Evolutionary conservation across 192 early-diverging fungal species (phyloP), one percentile per base, ranked within the genome.

Genomic region (Backusella circina): DNA sequence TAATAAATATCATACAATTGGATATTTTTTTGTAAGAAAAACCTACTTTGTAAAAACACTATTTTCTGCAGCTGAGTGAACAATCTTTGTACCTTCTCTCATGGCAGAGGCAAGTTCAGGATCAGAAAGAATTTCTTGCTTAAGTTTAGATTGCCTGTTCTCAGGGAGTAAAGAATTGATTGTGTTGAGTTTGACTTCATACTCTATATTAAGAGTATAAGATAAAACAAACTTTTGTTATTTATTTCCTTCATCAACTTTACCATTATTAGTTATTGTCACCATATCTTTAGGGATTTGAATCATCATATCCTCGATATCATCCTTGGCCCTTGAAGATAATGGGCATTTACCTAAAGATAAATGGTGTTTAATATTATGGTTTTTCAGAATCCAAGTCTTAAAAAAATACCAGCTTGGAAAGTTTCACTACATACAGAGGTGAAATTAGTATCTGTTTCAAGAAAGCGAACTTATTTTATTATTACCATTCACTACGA

Each of bases 71-170:
- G 80, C 77, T 21, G 78, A 70, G 70, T 89, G 88, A 35, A 86
- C 80, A 51, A 71, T 74, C 75, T 86, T 86, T 44, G 88, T 89
- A n/a, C 85, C 82, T 80, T 89, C 88, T 64, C 78, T 77, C 76
- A 89, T 83, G 54, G 79, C 82, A 54, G 78, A 80, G 38, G 88
- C 80, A 47, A 87, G 83, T 73, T 84, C 77, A 76, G 81, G 75
- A n/a, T 76, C 54, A 18, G 69, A 26, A 7, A 72, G 70, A 21
- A 54, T 31, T n/a, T 70, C 69, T 70, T 70, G 69, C 4, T 41
- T 70, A 38, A 67, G 13, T 5, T 31, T 67, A 21, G 33, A 67
- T 33, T 68, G 67, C 18, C 38, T 33, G 12, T 21, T 37, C 35
- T 68, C 67, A 21, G 67, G 67, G 10, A 68, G 35, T 8, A 68